Evolutionary conservation across 805 yeast species (phyloP).

Genomic region (Wickerhamomyces silvicola): DNA sequence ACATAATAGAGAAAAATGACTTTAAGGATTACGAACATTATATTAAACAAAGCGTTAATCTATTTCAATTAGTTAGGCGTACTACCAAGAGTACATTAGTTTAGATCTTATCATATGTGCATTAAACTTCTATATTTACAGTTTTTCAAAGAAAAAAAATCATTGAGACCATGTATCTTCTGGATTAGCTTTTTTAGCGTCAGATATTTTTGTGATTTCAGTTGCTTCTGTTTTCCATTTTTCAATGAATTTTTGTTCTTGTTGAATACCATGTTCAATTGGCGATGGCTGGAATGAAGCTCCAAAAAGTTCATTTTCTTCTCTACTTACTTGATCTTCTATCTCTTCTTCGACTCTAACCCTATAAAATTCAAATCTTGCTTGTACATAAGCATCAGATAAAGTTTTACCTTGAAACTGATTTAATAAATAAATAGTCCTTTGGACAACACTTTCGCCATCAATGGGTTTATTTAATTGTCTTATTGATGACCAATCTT

Average conservation of each 20-base stretch:
- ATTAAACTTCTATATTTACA: slow-evolving; percentile 5
- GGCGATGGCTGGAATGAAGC: slow-evolving; percentile 59
- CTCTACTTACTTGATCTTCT: slow-evolving; percentile 62
- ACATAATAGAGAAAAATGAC: slow-evolving; percentile 24
- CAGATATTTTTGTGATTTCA: slow-evolving; percentile 40
- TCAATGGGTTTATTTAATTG: slow-evolving; percentile 73
- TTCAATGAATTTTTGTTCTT: slow-evolving; percentile 66
- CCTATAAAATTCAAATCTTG: slow-evolving; percentile 83
- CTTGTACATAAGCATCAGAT: slow-evolving; percentile 71
- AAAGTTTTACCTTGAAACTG: slow-evolving; percentile 25
- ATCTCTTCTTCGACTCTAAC: slow-evolving; percentile 80
- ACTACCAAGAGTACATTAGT: neutral
- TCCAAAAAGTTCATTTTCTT: slow-evolving; percentile 84
- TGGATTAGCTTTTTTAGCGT: slow-evolving; percentile 14
- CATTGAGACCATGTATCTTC: slow-evolving; percentile 3
- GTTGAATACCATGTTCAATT: slow-evolving; percentile 59
- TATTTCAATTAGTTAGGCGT: slow-evolving; percentile 32
- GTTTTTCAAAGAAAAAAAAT: slow-evolving; percentile 5
- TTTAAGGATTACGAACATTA: slow-evolving; percentile 30
- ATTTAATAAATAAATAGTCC: slow-evolving; percentile 52
- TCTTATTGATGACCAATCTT: slow-evolving; percentile 75
- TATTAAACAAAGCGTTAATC: slow-evolving; percentile 32
- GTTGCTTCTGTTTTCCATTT: slow-evolving; percentile 70
- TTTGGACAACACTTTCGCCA: slow-evolving; percentile 84
- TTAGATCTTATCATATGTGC: neutral